Evolutionary conservation across 148 eudicot species (phyloP), one percentile per base, ranked within the genome.

Genomic region (Cornus kousa): DNA sequence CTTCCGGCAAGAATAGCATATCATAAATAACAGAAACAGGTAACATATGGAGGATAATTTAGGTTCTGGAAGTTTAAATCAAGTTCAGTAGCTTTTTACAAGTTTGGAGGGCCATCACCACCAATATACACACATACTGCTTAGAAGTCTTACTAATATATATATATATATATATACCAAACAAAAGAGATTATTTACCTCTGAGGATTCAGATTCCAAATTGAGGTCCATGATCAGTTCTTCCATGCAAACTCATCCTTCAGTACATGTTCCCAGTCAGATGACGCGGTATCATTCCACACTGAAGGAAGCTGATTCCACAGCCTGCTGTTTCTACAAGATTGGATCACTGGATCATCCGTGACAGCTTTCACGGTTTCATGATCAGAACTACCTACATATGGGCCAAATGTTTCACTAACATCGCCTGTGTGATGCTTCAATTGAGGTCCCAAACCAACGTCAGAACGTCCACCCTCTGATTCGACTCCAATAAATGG

Each of bases 211-310:
- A 48, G 64, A 68, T 55, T 12, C 35, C 22, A 48, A 60, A 17
- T 43, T 50, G 13, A 70, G 57, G 22, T 48, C 68, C 76, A 71
- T 39, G 43, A 39, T 67, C 83, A 81, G 13, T 79, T 84, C 31
- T 85, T 77, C 73, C 78, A 77, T 16, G 80, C 74, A 74, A 85
- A 46, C 59, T 88, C 94, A 39, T 89, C 90, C 82, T 85, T 90
- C 57, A 79, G 77, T 19, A 96, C 87, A 74, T 96, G 93, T 65
- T 93, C 99, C 97, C 99, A 93, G 35, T 89, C 97, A 20, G 97
- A 93, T 46, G 89, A 82, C 67, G 89, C 81, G 80, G 80, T 78
- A 71, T 86, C 93, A 57, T 81, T 77, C 89, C 88, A 85, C 65
- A 90, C 89, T 65, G 83, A 87, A 20, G 80, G 53, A 12, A 82